Evolutionary conservation across 2,329 filamentous ascomycete genomes (phyloP).

Genomic region (Tolypocladium tropicale): DNA sequence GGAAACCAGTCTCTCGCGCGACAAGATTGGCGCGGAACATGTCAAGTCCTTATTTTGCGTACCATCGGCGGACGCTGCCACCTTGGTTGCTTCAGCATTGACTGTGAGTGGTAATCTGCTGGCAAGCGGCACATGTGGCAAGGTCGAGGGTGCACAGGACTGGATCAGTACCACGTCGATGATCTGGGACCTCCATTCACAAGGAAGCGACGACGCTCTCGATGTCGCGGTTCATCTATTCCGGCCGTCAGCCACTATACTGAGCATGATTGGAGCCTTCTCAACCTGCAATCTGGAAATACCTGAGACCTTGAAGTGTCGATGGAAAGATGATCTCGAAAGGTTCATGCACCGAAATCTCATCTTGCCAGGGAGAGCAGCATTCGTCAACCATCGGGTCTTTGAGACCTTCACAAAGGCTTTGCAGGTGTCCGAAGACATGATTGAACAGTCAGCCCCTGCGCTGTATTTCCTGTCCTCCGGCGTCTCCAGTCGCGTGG

Average conservation of each 20-base stretch:
- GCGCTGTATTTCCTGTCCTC: constrained; percentile 35
- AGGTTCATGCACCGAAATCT: constrained; percentile 40
- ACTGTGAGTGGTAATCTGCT: constrained; percentile 31
- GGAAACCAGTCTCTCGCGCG: constrained; percentile 24
- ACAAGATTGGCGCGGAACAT: constrained; percentile 46
- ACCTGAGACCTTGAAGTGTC: constrained; percentile 10
- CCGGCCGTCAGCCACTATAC: constrained; percentile 21
- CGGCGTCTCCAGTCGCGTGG: constrained; percentile 11
- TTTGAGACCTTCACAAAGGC: constrained; percentile 30
- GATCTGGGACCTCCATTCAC: constrained; percentile 46
- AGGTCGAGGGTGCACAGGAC: constrained; percentile 25
- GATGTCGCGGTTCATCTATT: constrained; percentile 40
- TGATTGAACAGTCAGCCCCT: constrained; percentile 26
- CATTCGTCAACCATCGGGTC: constrained; percentile 32
- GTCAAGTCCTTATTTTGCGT: constrained; percentile 46
- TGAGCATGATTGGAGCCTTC: constrained; percentile 28
- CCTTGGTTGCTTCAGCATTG: constrained; percentile 35
- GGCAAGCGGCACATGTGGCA: constrained; percentile 17
- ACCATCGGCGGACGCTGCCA: constrained; percentile 34
- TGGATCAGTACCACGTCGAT: constrained; percentile 37
- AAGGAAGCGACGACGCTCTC: constrained; percentile 32
- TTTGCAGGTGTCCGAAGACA: constrained; percentile 25
- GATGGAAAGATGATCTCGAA: constrained; percentile 37
- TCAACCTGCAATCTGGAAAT: constrained; percentile 7
- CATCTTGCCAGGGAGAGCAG: constrained; percentile 38